Conservation (phyloP, 208 protist genomes). For the Acanthamoeba triangularis region DNA sequence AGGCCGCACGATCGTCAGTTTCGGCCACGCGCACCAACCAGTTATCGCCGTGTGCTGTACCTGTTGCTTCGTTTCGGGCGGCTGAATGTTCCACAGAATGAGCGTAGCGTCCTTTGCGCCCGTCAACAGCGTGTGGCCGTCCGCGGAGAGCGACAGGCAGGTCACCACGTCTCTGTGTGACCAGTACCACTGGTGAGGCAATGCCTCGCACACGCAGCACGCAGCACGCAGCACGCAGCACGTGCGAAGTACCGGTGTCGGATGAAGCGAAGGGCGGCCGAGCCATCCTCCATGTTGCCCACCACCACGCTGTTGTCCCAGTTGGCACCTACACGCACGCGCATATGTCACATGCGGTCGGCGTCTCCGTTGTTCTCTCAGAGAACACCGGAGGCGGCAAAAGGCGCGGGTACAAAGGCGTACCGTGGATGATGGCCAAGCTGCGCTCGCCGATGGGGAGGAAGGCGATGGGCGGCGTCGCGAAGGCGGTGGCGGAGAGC, state of each 20-base stretch:
- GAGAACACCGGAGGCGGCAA: too few relatives aligned
- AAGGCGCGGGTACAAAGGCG: too few relatives aligned
- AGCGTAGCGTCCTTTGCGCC: constrained; percentile 39
- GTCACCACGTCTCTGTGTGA: constrained; percentile 59
- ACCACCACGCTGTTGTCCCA: constrained; percentile 70
- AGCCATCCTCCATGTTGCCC: constrained; percentile 43
- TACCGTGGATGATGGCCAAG: constrained; percentile 59
- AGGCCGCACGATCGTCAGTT: too few relatives aligned
- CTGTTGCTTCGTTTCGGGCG: constrained; percentile 23
- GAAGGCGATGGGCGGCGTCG: constrained; percentile 40
- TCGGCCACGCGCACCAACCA: neutral
- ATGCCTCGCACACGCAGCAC: neutral
- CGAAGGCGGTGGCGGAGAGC: constrained; percentile 8
- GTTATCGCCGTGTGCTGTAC: neutral
- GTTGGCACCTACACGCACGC: too few relatives aligned
- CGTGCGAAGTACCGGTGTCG: neutral
- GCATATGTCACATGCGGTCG: too few relatives aligned
- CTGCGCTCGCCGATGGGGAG: constrained; percentile 44
- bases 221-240: too few relatives aligned
- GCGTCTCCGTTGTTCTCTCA: too few relatives aligned
- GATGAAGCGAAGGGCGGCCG: constrained; percentile 52
- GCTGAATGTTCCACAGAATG: constrained; percentile 43
- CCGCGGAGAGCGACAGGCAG: neutral
- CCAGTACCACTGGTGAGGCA: neutral
- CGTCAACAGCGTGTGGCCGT: constrained; percentile 27